Base-by-base conservation (phyloP, 2,329 filamentous ascomycete genomes). In the Phialocephala subalpina region DNA sequence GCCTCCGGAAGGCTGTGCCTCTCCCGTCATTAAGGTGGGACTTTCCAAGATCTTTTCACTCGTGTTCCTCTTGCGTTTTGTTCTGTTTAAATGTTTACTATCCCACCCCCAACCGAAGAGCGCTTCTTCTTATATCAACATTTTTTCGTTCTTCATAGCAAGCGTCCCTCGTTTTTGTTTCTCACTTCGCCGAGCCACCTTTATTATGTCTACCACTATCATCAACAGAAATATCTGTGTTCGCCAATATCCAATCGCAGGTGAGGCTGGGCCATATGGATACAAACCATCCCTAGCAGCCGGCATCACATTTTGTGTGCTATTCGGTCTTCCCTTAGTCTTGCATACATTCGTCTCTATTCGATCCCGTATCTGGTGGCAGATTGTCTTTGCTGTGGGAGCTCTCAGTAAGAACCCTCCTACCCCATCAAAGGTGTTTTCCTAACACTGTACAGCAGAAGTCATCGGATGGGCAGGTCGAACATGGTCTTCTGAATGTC, bases 311-410 rank as follows among this genome's bases (percentile, higher is more conserved):
- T 84, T 86, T 65, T 73, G 77, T 11, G 67, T 81, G 29, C 72
- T 87, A 1, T 86, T 86, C 70, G 61, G 72, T 22, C 56, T 80
- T 6, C 71, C 80, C 6, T 83, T 84, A 1, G 58, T 72, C 0
- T 69, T 73, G 1, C 84, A 87, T 66, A 67, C 70, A 1, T 82
- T 75, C 65, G 78, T 79, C 29, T 77, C 84, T 49, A 70, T 79
- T 22, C 80, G 76, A 29, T 79, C 79, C 2, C 76, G 79, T 38
- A 81, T 80, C 12, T 85, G 82, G 79, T 87, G 84, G 71, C 83
- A 83, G 63, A 72, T 79, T 0, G 76, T 81, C 0, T 82, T 86
- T 61, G 68, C 81, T 9, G 66, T 83, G 0, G 84, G 83, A 0
- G 82, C 80, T 14, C 27, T 66, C 14, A 52, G 64, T 62, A 60